Evolutionary conservation across 2,329 filamentous ascomycete species (phyloP), one percentile per base, ranked within the genome.

Genomic region (Colletotrichum sublineola): DNA sequence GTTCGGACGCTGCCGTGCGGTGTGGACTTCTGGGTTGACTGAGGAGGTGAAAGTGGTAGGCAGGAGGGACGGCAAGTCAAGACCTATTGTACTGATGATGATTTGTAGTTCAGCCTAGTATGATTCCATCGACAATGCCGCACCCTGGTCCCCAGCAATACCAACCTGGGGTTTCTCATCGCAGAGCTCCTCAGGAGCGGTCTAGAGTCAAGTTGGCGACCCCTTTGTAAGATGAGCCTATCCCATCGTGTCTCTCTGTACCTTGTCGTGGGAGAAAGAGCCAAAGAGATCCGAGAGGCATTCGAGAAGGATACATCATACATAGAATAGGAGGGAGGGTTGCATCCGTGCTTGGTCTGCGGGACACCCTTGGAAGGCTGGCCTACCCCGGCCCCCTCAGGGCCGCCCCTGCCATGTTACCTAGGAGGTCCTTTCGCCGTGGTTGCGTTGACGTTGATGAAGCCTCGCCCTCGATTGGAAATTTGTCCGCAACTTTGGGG

Each of bases 31-130:
- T 61, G 57, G 65, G 67, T 50, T 74, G 73, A 74, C 73, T 75
- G 68, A 40, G 12, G 36, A 40, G 20, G 36, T 40, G 33, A 9
- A 24, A 15, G 12, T 20, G 55, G 12, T 2, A 5, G 20, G 53
- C 14, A 33, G 67, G 76, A 73, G 70, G 60, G 57, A 52, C 50
- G 66, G 46, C 38, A 44, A 36, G 46, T 12, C 36, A 40, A 40
- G 36, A 63, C 42, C 14, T 61, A 24, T 9, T 38, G 36, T 36
- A 56, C 11, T 20, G 20, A 6, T 53, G 20, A 57, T 33, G 15
- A 18, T 20, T 38, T 12, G 5, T 14, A 24, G 33, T 40, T 11
- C 42, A 44, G 86, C 86, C 76, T 90, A 87, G 76, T 83, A 85
- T 75, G 82, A 82, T 69, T 85, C 84, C 12, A 88, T 84, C 15